Evolutionary conservation across 805 yeast genomes (phyloP), one percentile per base, ranked within the genome.

Genomic region (Schwanniomyces vanrijiae): DNA sequence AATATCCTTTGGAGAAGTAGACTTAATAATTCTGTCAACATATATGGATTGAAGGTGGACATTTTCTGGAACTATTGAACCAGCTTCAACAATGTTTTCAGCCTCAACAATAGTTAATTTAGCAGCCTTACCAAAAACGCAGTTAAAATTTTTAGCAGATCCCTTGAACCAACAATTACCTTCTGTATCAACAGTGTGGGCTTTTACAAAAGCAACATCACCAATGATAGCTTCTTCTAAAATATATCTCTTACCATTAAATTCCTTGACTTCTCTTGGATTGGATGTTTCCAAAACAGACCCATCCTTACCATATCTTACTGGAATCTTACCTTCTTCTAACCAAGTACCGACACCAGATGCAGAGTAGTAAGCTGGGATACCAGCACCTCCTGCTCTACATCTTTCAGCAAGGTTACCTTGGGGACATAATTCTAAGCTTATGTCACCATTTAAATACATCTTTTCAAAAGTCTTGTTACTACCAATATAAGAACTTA

Each of bases 271-370:
- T 52, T 77, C 81, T 44, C 73, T 64, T 9, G 77, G 75, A 24
- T 62, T 54, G 14, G 69, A 57, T 31, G 65, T 62, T 46, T 64
- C 61, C 34, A 66, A 54, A 2, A 75, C 76, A 37, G 39, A 20
- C 13, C 77, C 75, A 16, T 53, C 40, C 21, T 50, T 49, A 40
- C 62, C 66, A 56, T 75, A 75, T 43, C 69, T 58, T 8, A 74
- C 58, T 0, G 81, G 80, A 53, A 77, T 56, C 48, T 71, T 68
- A 20, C 82, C 81, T 43, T 72, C 65, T 54, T 77, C 77, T 14
- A 77, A 62, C 77, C 78, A 74, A n/a, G 81, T 77, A 26, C 71
- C 71, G n/a, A 66, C 78, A 14, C 81, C 82, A 0, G 82, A 71
- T 1, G 79, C 71, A 7, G 80, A 70, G 55, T 65, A 77, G 49